These are phyloP conservation scores for Eucalyptus viminalis DNA, from an alignment of 345 rosid species.

Conservation along the genomic window DNA sequence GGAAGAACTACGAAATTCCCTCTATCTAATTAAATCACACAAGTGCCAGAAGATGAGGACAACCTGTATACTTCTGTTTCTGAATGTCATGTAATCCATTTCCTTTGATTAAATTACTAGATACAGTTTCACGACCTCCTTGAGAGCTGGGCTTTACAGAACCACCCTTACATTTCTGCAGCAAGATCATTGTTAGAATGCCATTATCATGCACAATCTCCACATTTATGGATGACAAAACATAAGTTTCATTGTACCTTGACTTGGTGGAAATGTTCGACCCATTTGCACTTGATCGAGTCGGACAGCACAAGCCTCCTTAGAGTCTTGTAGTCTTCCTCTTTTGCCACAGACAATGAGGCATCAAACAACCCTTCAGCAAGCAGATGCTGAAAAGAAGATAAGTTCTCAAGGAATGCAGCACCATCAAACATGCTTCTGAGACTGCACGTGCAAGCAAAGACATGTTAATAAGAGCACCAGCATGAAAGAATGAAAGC, in stretches of 20 bases:
- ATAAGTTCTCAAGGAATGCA: slow-evolving; percentile 75
- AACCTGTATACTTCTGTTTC: slow-evolving; percentile 52
- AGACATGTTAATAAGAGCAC: neutral
- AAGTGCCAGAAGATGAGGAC: slow-evolving; percentile 1
- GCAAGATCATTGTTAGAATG: neutral
- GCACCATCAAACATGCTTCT: slow-evolving; percentile 65
- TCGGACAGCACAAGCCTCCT: slow-evolving; percentile 49
- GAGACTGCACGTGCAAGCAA: slow-evolving; percentile 42
- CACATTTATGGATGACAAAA: neutral
- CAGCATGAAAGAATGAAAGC: neutral
- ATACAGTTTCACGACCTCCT: slow-evolving; percentile 14
- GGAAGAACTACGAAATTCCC: neutral
- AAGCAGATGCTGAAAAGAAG: slow-evolving; percentile 60
- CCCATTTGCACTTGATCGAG: slow-evolving; percentile 57
- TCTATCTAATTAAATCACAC: neutral
- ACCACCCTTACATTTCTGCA: slow-evolving; percentile 36
- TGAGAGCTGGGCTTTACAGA: slow-evolving; percentile 13
- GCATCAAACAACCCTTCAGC: slow-evolving; percentile 75
- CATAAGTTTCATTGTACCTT: slow-evolving; percentile 30
- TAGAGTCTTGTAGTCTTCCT: slow-evolving; percentile 48
- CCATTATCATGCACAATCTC: neutral
- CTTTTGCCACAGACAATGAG: slow-evolving; percentile 34
- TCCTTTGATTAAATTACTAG: slow-evolving; percentile 17
- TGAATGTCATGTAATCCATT: slow-evolving; percentile 43
- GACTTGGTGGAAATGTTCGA: slow-evolving; percentile 35